Base-by-base conservation (phyloP, 2,329 filamentous ascomycete species). In the Neonectria magnoliae region DNA sequence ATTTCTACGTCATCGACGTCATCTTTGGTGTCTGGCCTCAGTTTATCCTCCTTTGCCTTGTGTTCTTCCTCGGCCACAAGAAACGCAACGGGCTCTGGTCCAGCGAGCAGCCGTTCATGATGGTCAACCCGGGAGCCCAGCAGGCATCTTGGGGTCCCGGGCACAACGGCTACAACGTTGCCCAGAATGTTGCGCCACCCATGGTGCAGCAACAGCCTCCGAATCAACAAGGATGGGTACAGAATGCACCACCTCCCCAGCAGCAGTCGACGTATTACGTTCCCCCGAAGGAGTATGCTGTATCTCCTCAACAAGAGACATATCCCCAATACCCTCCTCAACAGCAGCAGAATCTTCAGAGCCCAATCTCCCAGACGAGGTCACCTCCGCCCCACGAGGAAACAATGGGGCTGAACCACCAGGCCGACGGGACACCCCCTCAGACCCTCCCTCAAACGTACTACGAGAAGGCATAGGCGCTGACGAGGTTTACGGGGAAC, bases 371-470 rank as follows among this genome's bases (percentile, higher is more conserved):
- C 0, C 60, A 64, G 3, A 50, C 55, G 13, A 45, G 48, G 5
- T 68, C 72, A 6, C 74, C 72, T 3, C 73, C 73, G 5, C 62
- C 74, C 1, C 73, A 76, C 22, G 73, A 75, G 27, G 75, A 76
- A 44, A 63, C 68, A 6, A 73, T 77, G 70, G 76, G 75, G 0
- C 38, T 77, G 3, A 71, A 78, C 38, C 75, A 78, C 57, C 76
- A 78, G 57, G 76, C 76, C 1, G 70, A 78, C 25, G 76, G 76
- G 3, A 71, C 62, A 2, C 66, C 70, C 18, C 71, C 72, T 1
- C 68, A 67, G 29, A 53, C 42, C 4, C 36, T 38, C 0, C 60
- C 67, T 42, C 53, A 73, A 10, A 71, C 71, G 3, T 75, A 74
- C 18, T 52, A 65, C 1, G 71, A 75, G 25, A 77, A 77, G 55